Conservation (phyloP, 2,329 filamentous ascomycete species). For the Colletotrichum endophyticum region DNA sequence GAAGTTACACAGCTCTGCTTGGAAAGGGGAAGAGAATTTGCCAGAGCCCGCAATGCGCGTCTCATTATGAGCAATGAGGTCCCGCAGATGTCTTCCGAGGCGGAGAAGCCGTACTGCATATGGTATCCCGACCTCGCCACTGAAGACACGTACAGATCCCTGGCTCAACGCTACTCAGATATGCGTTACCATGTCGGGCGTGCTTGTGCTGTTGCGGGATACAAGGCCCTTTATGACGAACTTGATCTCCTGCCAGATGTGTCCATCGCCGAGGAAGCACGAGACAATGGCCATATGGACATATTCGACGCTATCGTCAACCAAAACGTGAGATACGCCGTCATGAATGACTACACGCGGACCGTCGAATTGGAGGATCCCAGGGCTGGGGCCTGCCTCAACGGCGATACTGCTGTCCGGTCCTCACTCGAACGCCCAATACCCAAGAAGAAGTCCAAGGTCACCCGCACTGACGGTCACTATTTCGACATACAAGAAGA, state of each 20-base stretch:
- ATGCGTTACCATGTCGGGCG: slow-evolving; percentile 43
- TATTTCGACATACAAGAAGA: slow-evolving; percentile 35
- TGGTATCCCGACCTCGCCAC: slow-evolving; percentile 41
- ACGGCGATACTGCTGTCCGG: slow-evolving; percentile 37
- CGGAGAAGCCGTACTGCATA: slow-evolving; percentile 42
- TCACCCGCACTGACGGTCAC: neutral
- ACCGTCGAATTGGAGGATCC: slow-evolving; percentile 18
- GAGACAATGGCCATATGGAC: slow-evolving; percentile 26
- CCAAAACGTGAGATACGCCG: slow-evolving; percentile 25
- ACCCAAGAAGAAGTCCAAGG: neutral
- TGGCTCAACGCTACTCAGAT: slow-evolving; percentile 33
- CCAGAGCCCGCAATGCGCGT: slow-evolving; percentile 33
- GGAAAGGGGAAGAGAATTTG: neutral
- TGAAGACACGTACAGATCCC: slow-evolving; percentile 37
- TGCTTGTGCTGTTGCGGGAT: slow-evolving; percentile 44
- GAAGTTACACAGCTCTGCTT: neutral
- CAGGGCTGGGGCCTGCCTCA: slow-evolving; percentile 25
- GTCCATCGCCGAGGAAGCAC: slow-evolving; percentile 44
- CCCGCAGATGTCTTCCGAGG: slow-evolving; percentile 26
- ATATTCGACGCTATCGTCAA: slow-evolving; percentile 38
- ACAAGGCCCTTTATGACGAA: slow-evolving; percentile 36
- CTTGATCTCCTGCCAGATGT: slow-evolving; percentile 42
- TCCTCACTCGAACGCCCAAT: neutral
- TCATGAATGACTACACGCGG: slow-evolving; percentile 42
- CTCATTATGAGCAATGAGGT: slow-evolving; percentile 40